Base-by-base conservation (phyloP, 2,329 filamentous ascomycete genomes). In the Biscogniauxia sp. region DNA sequence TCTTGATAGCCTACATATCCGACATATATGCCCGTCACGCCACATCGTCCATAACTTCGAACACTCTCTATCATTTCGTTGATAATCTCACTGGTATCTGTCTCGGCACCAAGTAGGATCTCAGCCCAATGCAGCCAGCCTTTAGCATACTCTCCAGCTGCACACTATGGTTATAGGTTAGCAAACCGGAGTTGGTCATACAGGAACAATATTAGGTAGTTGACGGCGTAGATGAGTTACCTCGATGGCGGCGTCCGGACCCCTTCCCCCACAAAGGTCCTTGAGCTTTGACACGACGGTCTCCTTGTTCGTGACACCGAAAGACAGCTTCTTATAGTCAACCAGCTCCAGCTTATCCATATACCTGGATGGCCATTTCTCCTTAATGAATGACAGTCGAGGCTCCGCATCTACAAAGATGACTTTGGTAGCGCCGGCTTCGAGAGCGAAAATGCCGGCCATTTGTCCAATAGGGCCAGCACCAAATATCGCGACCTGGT, bases 391-490 rank as follows among this genome's bases (percentile, higher is more conserved):
- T 2, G 89, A 85, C 4, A 96, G 79, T 1, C 92, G 82, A 76
- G 82, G 86, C 61, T 84, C 91, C 3, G 84, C 85, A 71, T 96
- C 93, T 66, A 96, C 88, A 63, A 93, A 84, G 67, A 96, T 93
- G 63, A 96, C 82, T 62, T 90, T 84, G 53, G 78, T 82, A 0
- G 92, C 92, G 8, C 91, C 91, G 58, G 92, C 86, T n/a, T 85
- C 77, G 59, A 91, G 80, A 0, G 88, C 86, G 77, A 94, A 96
- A 57, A 91, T 80, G 1, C 88, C 90, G 1, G 83, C 85, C 89
- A 96, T 95, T 70, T 96, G 91, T 0, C 93, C 92, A 56, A 96
- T 91, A 0, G 92, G 93, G 0, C 92, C 92, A 0, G 88, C 91
- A n/a, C 92, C 92, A 63, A 91, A 96, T 62, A 96, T 87, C 37